Percentiles rank a stretch among this genome's conserved stretches.
Conservation (phyloP, 768 basidiomycete genomes). For the Auriculariales sp. region DNA sequence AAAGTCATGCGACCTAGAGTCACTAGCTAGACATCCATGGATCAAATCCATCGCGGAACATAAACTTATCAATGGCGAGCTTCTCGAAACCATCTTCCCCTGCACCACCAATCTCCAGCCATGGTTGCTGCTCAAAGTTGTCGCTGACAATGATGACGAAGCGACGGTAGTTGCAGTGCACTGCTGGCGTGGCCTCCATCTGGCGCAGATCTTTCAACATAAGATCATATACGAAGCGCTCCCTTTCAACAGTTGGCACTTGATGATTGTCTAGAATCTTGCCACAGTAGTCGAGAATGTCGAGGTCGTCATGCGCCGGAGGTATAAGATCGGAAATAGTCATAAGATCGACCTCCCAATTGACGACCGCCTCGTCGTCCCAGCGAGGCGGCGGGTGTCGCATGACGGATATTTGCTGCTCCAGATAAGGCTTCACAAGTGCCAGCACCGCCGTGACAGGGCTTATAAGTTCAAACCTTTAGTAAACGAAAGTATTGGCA, state of each 20-base stretch:
- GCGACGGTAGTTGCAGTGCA: slow-evolving; percentile 2
- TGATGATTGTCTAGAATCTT: neutral
- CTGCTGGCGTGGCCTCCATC: neutral
- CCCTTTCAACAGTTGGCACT: neutral
- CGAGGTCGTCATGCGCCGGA: neutral
- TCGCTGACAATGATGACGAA: neutral
- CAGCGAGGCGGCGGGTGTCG: neutral
- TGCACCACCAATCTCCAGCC: too few relatives aligned
- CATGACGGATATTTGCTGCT: neutral
- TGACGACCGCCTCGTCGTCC: neutral
- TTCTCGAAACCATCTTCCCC: too few relatives aligned
- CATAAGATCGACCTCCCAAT: neutral
- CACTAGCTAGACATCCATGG: too few relatives aligned
- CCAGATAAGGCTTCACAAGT: neutral
- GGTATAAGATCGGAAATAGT: neutral
- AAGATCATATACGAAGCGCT: neutral
- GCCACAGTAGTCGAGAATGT: neutral
- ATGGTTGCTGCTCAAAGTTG: too few relatives aligned
- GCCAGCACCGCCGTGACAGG: neutral
- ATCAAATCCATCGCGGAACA: too few relatives aligned
- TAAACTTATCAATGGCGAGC: too few relatives aligned
- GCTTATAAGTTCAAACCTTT: neutral
- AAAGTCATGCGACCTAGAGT: too few relatives aligned
- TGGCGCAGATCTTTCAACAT: slow-evolving; percentile 4
- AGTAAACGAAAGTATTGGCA: neutral